Conservation (phyloP, 2,329 filamentous ascomycete genomes). For the Penicillium sp. region DNA sequence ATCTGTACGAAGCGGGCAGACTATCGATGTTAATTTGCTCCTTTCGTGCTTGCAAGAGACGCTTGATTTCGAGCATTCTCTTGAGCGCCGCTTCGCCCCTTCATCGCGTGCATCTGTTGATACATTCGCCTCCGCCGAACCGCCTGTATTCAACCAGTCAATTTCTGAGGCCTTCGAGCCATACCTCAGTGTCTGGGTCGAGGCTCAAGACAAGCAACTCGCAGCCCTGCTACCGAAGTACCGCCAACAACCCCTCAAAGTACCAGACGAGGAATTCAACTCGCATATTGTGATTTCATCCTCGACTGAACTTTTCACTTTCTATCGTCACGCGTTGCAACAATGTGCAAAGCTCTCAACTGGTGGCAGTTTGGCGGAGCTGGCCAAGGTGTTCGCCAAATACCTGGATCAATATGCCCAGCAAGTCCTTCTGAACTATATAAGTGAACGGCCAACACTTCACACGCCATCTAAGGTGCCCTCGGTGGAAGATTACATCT, state of each 20-base stretch:
- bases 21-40: conserved; percentile 83
- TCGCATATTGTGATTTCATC: conserved; percentile 85
- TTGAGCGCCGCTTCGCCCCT: conserved; percentile 78
- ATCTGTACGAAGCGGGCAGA: conserved; percentile 77
- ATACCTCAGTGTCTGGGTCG: conserved; percentile 94
- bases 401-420: conserved; percentile 96
- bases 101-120: conserved; percentile 76
- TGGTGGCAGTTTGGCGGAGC: conserved; percentile 77
- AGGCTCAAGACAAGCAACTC: conserved; percentile 88
- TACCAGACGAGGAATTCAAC: conserved; percentile 87
- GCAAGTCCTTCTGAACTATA: conserved; percentile 76
- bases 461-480: conserved; percentile 53
- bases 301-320: conserved; percentile 94
- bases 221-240: conserved; percentile 83
- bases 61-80: conserved; percentile 88
- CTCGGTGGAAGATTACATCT: conserved; percentile 69
- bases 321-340: conserved; percentile 87
- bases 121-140: conserved; percentile 76
- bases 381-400: conserved; percentile 81
- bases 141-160: conserved; percentile 77
- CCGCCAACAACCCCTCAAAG: conserved; percentile 73
- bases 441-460: conserved; percentile 58
- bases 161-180: conserved; percentile 98
- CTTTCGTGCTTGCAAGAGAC: conserved; percentile 91
- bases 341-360: conserved; percentile 97